Evolutionary conservation across 768 basidiomycete species (phyloP).

Genomic region (Amanita pallidorosea): DNA sequence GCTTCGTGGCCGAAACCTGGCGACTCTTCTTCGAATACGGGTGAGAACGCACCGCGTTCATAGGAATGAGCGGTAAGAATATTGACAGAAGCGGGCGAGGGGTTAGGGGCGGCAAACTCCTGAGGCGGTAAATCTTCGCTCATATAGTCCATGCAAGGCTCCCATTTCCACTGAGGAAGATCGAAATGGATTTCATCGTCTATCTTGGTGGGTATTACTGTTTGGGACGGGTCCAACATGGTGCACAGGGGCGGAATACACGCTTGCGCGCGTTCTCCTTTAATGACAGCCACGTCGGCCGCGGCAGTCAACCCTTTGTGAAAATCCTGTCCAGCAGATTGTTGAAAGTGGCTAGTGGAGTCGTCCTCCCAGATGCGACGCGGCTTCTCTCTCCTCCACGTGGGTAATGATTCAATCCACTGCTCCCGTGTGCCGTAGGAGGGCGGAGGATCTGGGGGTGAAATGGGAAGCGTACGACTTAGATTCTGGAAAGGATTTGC

Average conservation of each 20-base stretch:
- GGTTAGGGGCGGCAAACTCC: constrained; percentile 22
- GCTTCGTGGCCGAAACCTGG: constrained; percentile 43
- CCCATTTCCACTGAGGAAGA: constrained; percentile 4
- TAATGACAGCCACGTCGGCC: constrained; percentile 74
- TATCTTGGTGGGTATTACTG: constrained; percentile 15
- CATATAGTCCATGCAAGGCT: constrained; percentile 17
- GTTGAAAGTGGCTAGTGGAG: constrained; percentile 14
- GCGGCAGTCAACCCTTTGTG: constrained; percentile 61
- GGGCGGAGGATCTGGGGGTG: constrained; percentile 51
- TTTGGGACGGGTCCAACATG: constrained; percentile 10
- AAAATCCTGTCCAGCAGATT: constrained; percentile 46
- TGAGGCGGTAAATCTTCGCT: constrained; percentile 22
- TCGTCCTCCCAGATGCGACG: constrained; percentile 60
- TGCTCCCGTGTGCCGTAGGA: constrained; percentile 58
- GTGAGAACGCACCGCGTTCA: constrained; percentile 43
- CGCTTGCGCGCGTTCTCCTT: constrained; percentile 79
- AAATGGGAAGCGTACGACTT: constrained; percentile 47
- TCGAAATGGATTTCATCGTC: constrained; percentile 36
- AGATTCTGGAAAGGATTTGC: constrained; percentile 40
- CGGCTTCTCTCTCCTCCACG: constrained; percentile 61
- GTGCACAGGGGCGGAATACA: constrained; percentile 66
- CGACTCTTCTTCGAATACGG: constrained; percentile 56
- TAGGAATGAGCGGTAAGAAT: constrained; percentile 15
- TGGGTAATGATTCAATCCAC: constrained; percentile 63
- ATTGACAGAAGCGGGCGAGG: not conserved